Evolutionary conservation across 345 rosid genomes (phyloP), one percentile per base, ranked within the genome.

Genomic region (Cardamine occulta): DNA sequence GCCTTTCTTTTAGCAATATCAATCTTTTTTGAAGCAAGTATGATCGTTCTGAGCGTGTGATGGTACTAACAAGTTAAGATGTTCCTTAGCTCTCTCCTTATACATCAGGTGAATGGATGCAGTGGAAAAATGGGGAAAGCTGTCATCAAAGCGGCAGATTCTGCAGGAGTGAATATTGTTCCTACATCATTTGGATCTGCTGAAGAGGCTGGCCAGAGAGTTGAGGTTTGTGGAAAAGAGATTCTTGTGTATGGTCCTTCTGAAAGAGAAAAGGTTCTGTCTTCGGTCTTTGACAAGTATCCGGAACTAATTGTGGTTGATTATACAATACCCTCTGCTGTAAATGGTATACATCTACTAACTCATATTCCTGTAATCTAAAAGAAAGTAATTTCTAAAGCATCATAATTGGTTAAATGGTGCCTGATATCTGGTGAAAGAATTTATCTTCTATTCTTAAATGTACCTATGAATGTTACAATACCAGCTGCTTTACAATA

Each of bases 61-160:
- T 11, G 14, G 51, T 32, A 15, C 29, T 18, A 18, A 40, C 17
- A 35, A 31, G 37, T 14, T 21, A 55, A 32, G 29, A 23, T 4
- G 8, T 44, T 76, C 21, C n/a, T n/a, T n/a, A n/a, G 2, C 29
- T 34, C 2, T 3, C 75, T 21, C 21, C n/a, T n/a, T n/a, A n/a
- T n/a, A n/a, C n/a, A n/a, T n/a, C n/a, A n/a, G 97, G 97, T 93
- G 51, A 93, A 93, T 79, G 78, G 96, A 64, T 89, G 96, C 73
- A 83, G 81, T 52, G 97, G 97, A 0, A 87, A 87, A 68, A 91
- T 93, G 97, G 96, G 97, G 45, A 87, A 89, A 79, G 87, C 96
- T 72, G 89, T 93, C 24, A 87, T 91, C 63, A 84, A 82, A 80
- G 97, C 94, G 3, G 96, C 94, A 4, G 88, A 88, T 63, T 87